Percentiles rank a stretch among this genome's conserved stretches.
Conservation (phyloP, 495 filamentous ascomycete species). For the Tuber calosporum region DNA sequence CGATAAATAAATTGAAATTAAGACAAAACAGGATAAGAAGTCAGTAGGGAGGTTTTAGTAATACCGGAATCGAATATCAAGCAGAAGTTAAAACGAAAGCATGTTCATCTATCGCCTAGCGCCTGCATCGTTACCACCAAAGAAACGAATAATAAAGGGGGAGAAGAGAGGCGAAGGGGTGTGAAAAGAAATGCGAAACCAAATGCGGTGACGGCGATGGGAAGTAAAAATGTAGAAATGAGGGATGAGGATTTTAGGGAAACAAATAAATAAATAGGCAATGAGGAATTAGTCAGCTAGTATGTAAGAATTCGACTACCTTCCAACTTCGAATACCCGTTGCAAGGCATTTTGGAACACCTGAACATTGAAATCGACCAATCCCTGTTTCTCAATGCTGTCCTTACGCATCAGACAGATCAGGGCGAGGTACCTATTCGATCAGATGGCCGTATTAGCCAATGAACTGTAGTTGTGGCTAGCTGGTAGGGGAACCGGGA, state of each 20-base stretch:
- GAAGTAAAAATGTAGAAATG: not conserved
- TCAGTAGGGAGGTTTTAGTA: not conserved
- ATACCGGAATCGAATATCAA: not conserved
- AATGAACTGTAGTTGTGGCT: not conserved
- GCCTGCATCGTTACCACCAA: not conserved
- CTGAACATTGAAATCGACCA: constrained; percentile 58
- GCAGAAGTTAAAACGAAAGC: not conserved
- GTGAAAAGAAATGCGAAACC: not conserved
- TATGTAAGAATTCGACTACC: constrained; percentile 9
- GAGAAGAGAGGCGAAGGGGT: not conserved
- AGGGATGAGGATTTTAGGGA: not conserved
- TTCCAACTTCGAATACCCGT: constrained; percentile 50
- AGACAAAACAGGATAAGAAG: not conserved
- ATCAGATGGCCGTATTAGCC: constrained; percentile 7
- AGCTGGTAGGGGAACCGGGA: not conserved
- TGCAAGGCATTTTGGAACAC: constrained; percentile 55
- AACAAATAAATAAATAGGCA: not conserved
- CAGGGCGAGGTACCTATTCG: constrained; percentile 36
- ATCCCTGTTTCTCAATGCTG: constrained; percentile 49
- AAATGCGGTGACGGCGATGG: not conserved
- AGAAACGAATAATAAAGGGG: not conserved
- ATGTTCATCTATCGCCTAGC: not conserved
- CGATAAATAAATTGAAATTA: not conserved
- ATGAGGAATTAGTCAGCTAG: not conserved
- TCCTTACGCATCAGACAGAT: constrained; percentile 43